Base-by-base conservation (phyloP, 257 asterid species). In the Cinchona pubescens region DNA sequence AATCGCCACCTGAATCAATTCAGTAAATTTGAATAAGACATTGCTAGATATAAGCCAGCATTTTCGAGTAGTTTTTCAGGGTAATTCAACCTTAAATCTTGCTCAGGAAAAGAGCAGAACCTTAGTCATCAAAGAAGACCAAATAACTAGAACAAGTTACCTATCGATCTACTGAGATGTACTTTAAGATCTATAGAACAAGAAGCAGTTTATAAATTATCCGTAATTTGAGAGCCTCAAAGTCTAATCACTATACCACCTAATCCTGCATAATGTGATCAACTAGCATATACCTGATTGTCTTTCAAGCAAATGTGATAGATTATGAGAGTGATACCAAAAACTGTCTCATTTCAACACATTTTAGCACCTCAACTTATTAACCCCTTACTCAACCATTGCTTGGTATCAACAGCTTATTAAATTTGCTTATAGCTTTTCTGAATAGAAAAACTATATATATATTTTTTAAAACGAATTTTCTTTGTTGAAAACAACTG, bases 1-100 rank as follows among this genome's bases (percentile, higher is more conserved):
- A 55, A 89, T 96, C 67, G 98, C 96, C 38, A 92, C 96, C 99
- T 94, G 92, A 78, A 83, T 78, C 75, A 80, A 67, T 40, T 77
- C 38, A 70, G 45, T n/a, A 34, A 66, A 38, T 51, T 37, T 29
- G 9, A 55, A 71, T 18, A 69, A 70, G 58, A 49, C 42, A 65
- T 25, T n/a, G 7, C 42, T 32, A 49, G 3, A 70, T 70, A 53
- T 21, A 18, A 19, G 0, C 8, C 2, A 38, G 8, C 49, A 71
- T 37, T 14, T 19, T 7, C 32, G n/a, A 53, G 19, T 19, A 3
- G 58, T 51, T 21, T 0, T 51, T 51, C 64, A 34, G 23, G 38
- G 21, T 5, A 18, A 1, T 46, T 45, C n/a, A 25, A 53, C n/a
- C 32, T 25, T n/a, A 43, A 43, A 27, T 67, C 25, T 43, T 21